Evolutionary conservation across 768 basidiomycete genomes (phyloP).

Genomic region (Cystoderma amianthinum): DNA sequence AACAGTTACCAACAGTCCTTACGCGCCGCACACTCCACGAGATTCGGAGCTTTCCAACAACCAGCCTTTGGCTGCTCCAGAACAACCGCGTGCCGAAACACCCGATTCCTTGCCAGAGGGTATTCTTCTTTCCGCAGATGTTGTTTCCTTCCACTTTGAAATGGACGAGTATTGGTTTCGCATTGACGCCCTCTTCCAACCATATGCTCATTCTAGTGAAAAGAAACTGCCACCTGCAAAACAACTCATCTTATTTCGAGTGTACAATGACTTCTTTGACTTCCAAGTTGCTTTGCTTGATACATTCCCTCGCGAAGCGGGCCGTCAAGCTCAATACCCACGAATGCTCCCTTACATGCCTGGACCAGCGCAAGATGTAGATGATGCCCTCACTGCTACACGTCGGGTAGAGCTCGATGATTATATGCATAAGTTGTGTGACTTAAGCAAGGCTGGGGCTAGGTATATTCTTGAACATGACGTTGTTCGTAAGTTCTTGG

Average conservation of each 20-base stretch:
- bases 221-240: slow-evolving; percentile 55
- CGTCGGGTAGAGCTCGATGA: slow-evolving; percentile 82
- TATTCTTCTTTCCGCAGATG: slow-evolving; percentile 77
- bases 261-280: slow-evolving; percentile 98
- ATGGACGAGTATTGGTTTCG: slow-evolving; percentile 98
- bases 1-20: slow-evolving; percentile 37
- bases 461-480: slow-evolving; percentile 77
- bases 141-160: slow-evolving; percentile 96
- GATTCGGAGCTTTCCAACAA: slow-evolving; percentile 11
- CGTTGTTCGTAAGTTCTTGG: slow-evolving; percentile 78
- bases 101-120: slow-evolving; percentile 67
- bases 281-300: slow-evolving; percentile 90
- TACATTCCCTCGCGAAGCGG: slow-evolving; percentile 87
- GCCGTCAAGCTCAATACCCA: slow-evolving; percentile 55
- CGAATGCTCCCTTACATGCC: slow-evolving; percentile 97
- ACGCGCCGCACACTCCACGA: slow-evolving; percentile 15
- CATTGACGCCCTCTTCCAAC: slow-evolving; percentile 83
- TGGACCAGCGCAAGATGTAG: slow-evolving; percentile 80
- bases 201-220: slow-evolving; percentile 59
- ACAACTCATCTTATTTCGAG: slow-evolving; percentile 84
- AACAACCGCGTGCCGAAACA: slow-evolving; percentile 28
- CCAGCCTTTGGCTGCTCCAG: slow-evolving; percentile 4
- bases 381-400: slow-evolving; percentile 75
- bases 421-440: slow-evolving; percentile 78
- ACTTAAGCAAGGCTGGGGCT: slow-evolving; percentile 56